phyloP scores from a whole-genome alignment of 495 filamentous ascomycete species.

The Penicillium psychrofluorescens region DNA sequence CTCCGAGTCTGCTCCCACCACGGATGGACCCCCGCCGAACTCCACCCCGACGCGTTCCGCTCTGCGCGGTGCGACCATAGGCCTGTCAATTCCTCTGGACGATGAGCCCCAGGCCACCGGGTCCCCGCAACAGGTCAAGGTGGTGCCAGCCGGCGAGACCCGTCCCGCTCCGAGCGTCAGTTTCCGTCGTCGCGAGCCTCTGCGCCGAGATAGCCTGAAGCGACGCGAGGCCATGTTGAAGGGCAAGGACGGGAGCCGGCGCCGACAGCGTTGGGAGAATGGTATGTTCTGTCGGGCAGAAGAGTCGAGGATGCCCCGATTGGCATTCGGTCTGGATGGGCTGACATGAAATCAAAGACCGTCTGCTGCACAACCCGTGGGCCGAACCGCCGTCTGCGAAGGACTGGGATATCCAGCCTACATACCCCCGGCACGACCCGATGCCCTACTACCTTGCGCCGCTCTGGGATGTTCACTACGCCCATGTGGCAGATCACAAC shows the following conservation, averaged over 20 bases:
- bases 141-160: slow-evolving; percentile 9
- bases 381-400: slow-evolving; percentile 68
- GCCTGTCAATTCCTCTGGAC: slow-evolving; percentile 45
- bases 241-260: slow-evolving; percentile 85
- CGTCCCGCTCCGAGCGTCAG: slow-evolving; percentile 20
- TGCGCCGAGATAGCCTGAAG: slow-evolving; percentile 55
- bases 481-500: slow-evolving; percentile 27
- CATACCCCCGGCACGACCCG: slow-evolving; percentile 58
- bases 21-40: slow-evolving; percentile 5
- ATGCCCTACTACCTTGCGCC: slow-evolving; percentile 88
- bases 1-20: slow-evolving; percentile 18
- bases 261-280: slow-evolving; percentile 91
- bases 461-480: slow-evolving; percentile 71
- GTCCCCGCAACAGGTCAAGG: slow-evolving; percentile 13
- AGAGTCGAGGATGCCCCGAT: not conserved
- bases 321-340: no score
- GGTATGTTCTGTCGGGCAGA: slow-evolving; percentile 44
- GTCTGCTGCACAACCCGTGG: slow-evolving; percentile 78
- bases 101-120: slow-evolving; percentile 22
- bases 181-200: slow-evolving; percentile 38
- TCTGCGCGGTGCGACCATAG: slow-evolving; percentile 31
- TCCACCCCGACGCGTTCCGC: slow-evolving; percentile 18
- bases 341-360: slow-evolving; percentile 49
- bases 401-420: slow-evolving; percentile 77
- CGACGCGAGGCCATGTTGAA: slow-evolving; percentile 74